These are phyloP conservation scores for Hevea brasiliensis DNA, from an alignment of 345 rosid genomes.

Conservation along the genomic window DNA sequence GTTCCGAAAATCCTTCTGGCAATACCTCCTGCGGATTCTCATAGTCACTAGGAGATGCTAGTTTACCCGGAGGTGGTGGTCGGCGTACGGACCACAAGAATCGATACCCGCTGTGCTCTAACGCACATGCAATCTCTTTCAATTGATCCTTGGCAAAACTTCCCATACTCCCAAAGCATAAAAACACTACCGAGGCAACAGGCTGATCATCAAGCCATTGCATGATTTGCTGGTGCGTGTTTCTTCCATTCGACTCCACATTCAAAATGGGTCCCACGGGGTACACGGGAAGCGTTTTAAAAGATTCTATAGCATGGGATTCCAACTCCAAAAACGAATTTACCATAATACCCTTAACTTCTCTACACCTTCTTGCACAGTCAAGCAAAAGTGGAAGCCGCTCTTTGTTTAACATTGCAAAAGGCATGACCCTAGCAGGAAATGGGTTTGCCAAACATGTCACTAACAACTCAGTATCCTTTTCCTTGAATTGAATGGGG, in stretches of 20 bases:
- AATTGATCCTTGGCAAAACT: not conserved
- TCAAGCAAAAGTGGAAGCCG: too few relatives aligned
- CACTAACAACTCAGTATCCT: not conserved
- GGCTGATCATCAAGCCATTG: not conserved
- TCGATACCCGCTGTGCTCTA: not conserved
- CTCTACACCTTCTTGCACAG: too few relatives aligned
- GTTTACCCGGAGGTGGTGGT: not conserved
- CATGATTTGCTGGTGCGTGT: not conserved
- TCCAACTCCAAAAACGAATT: too few relatives aligned
- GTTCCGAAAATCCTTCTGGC: not conserved
- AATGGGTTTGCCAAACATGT: not conserved
- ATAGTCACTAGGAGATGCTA: not conserved
- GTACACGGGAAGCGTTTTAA: not conserved
- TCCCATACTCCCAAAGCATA: not conserved
- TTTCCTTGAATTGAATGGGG: not conserved
- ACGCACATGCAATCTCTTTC: not conserved
- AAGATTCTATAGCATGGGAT: not conserved
- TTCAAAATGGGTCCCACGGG: not conserved
- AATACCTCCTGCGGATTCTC: not conserved
- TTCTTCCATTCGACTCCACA: not conserved
- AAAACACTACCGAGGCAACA: not conserved
- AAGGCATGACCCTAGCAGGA: too few relatives aligned
- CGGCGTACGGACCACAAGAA: not conserved
- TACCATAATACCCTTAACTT: too few relatives aligned
- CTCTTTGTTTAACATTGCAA: too few relatives aligned